These are phyloP conservation scores for Cicer arietinum DNA, from an alignment of 306 rosid species.

Conservation along the genomic window DNA sequence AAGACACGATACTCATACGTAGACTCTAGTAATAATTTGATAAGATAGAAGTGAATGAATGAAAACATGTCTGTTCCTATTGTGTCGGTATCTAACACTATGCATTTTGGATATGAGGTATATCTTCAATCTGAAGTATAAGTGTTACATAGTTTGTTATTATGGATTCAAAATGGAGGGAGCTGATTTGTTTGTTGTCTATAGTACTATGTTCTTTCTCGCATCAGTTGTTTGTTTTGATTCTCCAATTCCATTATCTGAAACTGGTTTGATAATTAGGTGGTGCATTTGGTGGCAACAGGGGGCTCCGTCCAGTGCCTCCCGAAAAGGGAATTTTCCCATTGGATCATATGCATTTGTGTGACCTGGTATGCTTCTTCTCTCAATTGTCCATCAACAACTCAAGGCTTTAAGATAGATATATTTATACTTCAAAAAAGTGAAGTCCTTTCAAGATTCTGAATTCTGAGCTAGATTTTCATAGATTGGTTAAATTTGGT, in stretches of 20 bases:
- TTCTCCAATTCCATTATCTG: background rate
- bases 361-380: constrained; percentile 72
- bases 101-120: too few species aligned
- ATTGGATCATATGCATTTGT: constrained; percentile 91
- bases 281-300: constrained; percentile 96
- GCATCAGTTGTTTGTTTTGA: background rate
- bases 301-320: constrained; percentile 91
- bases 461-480: background rate
- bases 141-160: background rate
- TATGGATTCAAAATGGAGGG: background rate
- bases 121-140: too few species aligned
- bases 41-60: too few species aligned
- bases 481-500: background rate
- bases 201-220: background rate
- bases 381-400: constrained; percentile 12
- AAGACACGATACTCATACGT: too few species aligned
- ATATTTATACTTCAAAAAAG: background rate
- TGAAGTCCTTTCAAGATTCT: background rate
- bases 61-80: too few species aligned
- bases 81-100: too few species aligned
- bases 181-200: background rate
- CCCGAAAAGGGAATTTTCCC: constrained; percentile 98
- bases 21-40: too few species aligned
- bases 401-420: background rate
- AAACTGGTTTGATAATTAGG: constrained; percentile 53